Evolutionary conservation across 2,329 filamentous ascomycete species (phyloP), one percentile per base, ranked within the genome.

Genomic region (Talaromyces islandicus): DNA sequence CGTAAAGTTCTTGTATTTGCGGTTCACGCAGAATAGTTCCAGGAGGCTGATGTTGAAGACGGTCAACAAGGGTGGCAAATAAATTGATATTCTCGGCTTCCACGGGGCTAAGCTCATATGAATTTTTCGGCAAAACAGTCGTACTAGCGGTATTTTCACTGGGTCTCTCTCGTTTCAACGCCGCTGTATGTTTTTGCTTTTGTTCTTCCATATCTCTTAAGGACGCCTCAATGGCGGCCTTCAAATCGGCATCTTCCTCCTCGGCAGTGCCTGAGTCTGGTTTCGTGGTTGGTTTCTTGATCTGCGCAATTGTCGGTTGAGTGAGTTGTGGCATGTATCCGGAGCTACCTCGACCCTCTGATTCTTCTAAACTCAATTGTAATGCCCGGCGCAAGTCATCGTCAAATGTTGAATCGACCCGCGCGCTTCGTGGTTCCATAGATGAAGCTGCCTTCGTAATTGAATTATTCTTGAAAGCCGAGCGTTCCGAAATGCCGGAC

Each of bases 11-110:
- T 75, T 99, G 94, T 56, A 99, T 97, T 72, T 97, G 94, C 1
- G 94, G 94, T 70, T 99, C 94, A 54, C 94, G 84, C n/a, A 99
- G 77, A 57, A 99, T 97, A 0, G 94, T 97, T 0, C 94, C 94
- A 0, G 92, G 92, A 0, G 94, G 91, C 69, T 99, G 94, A 61
- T 95, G 94, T 73, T 97, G 93, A 46, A 99, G 78, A 35, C 95
- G 87, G 71, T 99, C 94, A 11, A 99, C 94, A 41, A 99, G 79
- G 0, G 94, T 97, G 0, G 94, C 84, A 71, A 99, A 97, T 1
- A 99, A 80, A 69, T 96, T 96, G 73, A 99, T 99, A 67, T 97
- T 97, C 74, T 99, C 94, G 0, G 92, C 92, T 75, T 99, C 94
- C 0, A 96, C 89, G 0, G 91, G 88, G 0, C 91, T 95, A 57